Conservation (phyloP, 495 filamentous ascomycete genomes). For the Sphaerosporella brunnea region DNA sequence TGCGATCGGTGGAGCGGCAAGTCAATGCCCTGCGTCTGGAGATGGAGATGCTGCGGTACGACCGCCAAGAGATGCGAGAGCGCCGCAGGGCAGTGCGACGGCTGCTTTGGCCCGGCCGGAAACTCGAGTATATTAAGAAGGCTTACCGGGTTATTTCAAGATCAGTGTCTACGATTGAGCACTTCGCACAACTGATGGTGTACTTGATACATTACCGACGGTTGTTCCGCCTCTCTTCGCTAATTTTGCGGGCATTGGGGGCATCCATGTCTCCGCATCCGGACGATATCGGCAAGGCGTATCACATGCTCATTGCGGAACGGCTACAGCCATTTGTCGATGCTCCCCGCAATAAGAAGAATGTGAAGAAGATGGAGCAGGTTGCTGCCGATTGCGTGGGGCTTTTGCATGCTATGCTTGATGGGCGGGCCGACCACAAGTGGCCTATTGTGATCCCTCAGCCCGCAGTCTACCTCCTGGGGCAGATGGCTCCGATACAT, state of each 20-base stretch:
- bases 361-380: not conserved
- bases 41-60: not conserved
- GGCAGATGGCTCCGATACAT: not conserved
- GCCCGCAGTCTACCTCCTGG: not conserved
- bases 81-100: not conserved
- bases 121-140: not conserved
- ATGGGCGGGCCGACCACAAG: not conserved
- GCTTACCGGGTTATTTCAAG: not conserved
- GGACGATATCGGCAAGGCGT: not conserved
- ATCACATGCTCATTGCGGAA: not conserved
- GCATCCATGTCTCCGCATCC: not conserved
- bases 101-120: not conserved
- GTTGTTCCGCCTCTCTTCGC: not conserved
- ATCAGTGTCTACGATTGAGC: not conserved
- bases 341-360: not conserved
- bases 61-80: not conserved
- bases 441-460: not conserved
- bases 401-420: not conserved
- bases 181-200: not conserved
- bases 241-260: not conserved
- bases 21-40: not conserved
- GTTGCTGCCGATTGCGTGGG: not conserved
- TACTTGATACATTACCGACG: conserved; percentile 5
- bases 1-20: not conserved
- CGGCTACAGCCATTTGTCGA: not conserved